A percentile compares a stretch with the other conserved stretches of the same genome.
These are phyloP conservation scores for Phialophora verrucosa DNA, from an alignment of 2,329 filamentous ascomycete species.

Conservation along the genomic window DNA sequence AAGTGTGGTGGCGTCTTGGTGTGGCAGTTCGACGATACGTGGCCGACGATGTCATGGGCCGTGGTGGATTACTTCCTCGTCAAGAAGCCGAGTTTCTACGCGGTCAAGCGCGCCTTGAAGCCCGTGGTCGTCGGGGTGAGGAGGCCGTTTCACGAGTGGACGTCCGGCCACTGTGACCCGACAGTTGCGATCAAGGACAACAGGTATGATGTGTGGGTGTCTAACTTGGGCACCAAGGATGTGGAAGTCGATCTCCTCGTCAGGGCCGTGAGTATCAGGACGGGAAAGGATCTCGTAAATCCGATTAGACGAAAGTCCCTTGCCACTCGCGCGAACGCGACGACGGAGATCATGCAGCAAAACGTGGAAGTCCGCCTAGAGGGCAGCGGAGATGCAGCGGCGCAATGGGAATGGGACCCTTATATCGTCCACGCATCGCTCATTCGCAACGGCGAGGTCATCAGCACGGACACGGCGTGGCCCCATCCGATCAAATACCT, in stretches of 20 bases:
- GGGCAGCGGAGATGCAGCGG: background rate
- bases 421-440: constrained; percentile 58
- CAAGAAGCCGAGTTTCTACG: constrained; percentile 66
- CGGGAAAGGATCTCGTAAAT: constrained; percentile 59
- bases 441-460: constrained; percentile 56
- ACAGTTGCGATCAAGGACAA: constrained; percentile 49
- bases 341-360: constrained; percentile 57
- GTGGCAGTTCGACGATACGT: constrained; percentile 59
- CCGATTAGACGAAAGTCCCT: constrained; percentile 52
- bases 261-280: constrained; percentile 59
- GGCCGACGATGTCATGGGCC: constrained; percentile 68
- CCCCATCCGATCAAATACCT: constrained; percentile 65
- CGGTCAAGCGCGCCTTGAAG: constrained; percentile 61
- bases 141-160: constrained; percentile 62
- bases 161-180: constrained; percentile 61
- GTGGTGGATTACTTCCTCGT: constrained; percentile 66
- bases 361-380: constrained; percentile 40
- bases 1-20: constrained; percentile 52
- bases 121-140: constrained; percentile 60
- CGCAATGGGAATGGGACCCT: constrained; percentile 51
- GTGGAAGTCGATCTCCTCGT: constrained; percentile 44
- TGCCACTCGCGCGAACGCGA: constrained; percentile 58
- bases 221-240: constrained; percentile 48
- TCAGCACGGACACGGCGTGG: constrained; percentile 63
- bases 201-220: constrained; percentile 61